phyloP scores from a whole-genome alignment of 495 filamentous ascomycete species.

The Cercophora samala region DNA sequence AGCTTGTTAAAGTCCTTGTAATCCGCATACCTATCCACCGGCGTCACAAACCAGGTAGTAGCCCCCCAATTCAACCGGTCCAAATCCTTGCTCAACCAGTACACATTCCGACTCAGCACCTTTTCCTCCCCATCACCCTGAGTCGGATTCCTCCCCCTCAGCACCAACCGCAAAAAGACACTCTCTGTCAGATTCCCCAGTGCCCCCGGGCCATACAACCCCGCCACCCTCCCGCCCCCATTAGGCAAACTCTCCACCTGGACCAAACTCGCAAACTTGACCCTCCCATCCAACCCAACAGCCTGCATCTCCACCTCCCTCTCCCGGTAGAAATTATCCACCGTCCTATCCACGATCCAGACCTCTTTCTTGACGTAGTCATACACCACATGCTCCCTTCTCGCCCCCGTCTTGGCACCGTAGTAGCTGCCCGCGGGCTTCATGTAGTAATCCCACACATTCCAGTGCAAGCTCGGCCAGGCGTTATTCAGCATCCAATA shows the following conservation, averaged over 20 bases:
- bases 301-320: slow-evolving; percentile 48
- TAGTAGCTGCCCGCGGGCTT: slow-evolving; percentile 57
- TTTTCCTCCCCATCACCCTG: slow-evolving; percentile 19
- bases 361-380: slow-evolving; percentile 47
- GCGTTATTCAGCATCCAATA: slow-evolving; percentile 71
- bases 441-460: slow-evolving; percentile 63
- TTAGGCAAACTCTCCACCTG: slow-evolving; percentile 36
- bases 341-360: slow-evolving; percentile 56
- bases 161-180: slow-evolving; percentile 50
- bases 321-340: slow-evolving; percentile 37
- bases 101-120: slow-evolving; percentile 56
- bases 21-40: slow-evolving; percentile 52
- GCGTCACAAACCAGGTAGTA: slow-evolving; percentile 59
- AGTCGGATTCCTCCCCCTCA: slow-evolving; percentile 30
- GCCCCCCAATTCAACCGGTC: slow-evolving; percentile 55
- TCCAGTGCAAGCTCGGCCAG: slow-evolving; percentile 65
- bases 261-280: slow-evolving; percentile 33
- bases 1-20: slow-evolving; percentile 49
- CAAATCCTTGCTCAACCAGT: slow-evolving; percentile 52
- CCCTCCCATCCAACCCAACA: slow-evolving; percentile 46
- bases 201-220: slow-evolving; percentile 26
- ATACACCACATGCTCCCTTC: slow-evolving; percentile 57
- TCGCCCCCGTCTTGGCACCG: slow-evolving; percentile 52
- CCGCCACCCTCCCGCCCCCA: slow-evolving; percentile 33
- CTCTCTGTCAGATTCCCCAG: slow-evolving; percentile 42